Base-by-base conservation (phyloP, 352 stramenopile genomes). In the Phytophthora constricta region DNA sequence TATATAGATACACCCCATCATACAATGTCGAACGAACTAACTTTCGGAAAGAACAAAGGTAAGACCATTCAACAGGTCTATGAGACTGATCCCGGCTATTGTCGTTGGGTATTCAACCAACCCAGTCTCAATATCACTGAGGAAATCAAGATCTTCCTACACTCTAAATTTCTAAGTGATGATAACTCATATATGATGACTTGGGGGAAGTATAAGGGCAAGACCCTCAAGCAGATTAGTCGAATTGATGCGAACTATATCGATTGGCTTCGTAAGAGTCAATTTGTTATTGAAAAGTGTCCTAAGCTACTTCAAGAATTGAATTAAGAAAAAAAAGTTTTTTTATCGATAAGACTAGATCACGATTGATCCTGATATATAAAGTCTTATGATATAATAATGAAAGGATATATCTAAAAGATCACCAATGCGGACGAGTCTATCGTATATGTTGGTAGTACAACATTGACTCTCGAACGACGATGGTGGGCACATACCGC, bases 331-430 rank as follows among this genome's bases (percentile, higher is more conserved):
- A 37, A 34, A 51, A 51, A 33, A 19, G 7, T 10, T 47, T 47
- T 47, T 51, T 51, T 51, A n/a, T 27, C 23, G 43, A 31, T 51
- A 31, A 33, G n/a, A 47, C 5, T n/a, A n/a, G 23, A 48, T 26
- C 23, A 26, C 17, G n/a, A 48, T 48, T 55, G 50, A 67, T 59
- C 47, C 49, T 65, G 20, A 57, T 64, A 65, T 58, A 58, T 58
- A 65, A 57, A 64, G 45, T 64, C 20, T 20, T 54, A 54, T 54
- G 25, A 41, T 55, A 55, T 58, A 55, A 57, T 50, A 54, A 61
- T 60, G 51, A 58, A 65, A 65, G 57, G 57, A 58, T 58, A 65
- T 58, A 57, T 58, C 46, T 65, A 64, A 57, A 57, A 57, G 45
- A 51, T 51, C 23, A 57, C 56, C 34, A 63, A 64, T 23, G 46